Base-by-base conservation (phyloP, 2,329 filamentous ascomycete species). In the Verticillium isaacii region DNA sequence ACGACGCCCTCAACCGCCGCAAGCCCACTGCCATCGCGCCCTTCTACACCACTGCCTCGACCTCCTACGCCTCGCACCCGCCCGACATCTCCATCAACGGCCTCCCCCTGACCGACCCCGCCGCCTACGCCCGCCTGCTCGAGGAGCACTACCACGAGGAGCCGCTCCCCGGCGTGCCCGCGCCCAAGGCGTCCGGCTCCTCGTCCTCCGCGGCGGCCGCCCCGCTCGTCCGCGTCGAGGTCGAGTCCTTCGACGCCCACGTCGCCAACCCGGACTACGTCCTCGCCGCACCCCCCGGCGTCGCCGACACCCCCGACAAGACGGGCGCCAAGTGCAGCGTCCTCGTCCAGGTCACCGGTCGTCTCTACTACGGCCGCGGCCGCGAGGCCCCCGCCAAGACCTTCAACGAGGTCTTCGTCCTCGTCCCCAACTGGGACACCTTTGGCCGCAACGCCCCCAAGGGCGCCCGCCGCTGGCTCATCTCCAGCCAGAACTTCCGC, bases 51-150 rank as follows among this genome's bases (percentile, higher is more conserved):
- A 84, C 85, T 71, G 75, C 81, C 58, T 84, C 83, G 29, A 67
- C 81, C 12, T 77, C 81, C 63, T 84, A 86, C 65, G 70, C 73
- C 14, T 77, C 83, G n/a, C 58, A 54, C 41, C 79, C 80, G 37
- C 82, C 91, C 59, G 86, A 88, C 71, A 93, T 97, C 69, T 85
- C 87, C 69, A 89, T 93, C 81, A 96, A 96, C 77, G 92, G 93
- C 68, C 87, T 87, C 57, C 75, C 85, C 2, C 78, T 91, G 41
- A 74, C 83, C 37, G 82, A 85, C 61, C 88, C 88, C 0, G 77
- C 79, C 58, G 86, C 87, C 55, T 89, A 93, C 69, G 86, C 89
- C 68, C 81, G 82, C 19, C 82, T 92, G 32, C 90, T 93, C 66
- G 82, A 87, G 62, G 82, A 83, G 6, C 86, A 92, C 58, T 59